Percentiles rank a stretch among this genome's conserved stretches.
Conservation (phyloP, 2,329 filamentous ascomycete species). For the Beauveria sp. region DNA sequence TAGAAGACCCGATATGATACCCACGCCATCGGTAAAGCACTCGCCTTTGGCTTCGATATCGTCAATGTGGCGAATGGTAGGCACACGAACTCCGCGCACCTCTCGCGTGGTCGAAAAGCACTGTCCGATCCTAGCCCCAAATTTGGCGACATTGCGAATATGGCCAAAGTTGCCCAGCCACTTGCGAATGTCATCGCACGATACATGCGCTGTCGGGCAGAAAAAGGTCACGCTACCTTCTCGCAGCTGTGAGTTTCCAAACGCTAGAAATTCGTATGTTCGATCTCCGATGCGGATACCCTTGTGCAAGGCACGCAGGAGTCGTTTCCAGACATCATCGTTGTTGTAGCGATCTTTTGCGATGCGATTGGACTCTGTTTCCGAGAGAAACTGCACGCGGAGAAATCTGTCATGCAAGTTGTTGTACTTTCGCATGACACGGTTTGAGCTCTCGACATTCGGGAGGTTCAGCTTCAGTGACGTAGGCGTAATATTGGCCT, state of each 20-base stretch:
- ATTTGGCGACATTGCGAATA: slow-evolving; percentile 80
- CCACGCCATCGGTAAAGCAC: slow-evolving; percentile 86
- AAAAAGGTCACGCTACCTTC: slow-evolving; percentile 94
- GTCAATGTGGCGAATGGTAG: slow-evolving; percentile 50
- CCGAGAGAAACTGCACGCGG: slow-evolving; percentile 83
- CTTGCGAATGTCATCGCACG: slow-evolving; percentile 66
- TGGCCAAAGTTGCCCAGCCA: slow-evolving; percentile 84
- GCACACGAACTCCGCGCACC: slow-evolving; percentile 56
- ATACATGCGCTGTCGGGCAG: slow-evolving; percentile 57
- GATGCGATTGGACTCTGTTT: slow-evolving; percentile 56
- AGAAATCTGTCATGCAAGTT: slow-evolving; percentile 70
- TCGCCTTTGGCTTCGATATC: slow-evolving; percentile 65
- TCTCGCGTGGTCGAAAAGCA: slow-evolving; percentile 90
- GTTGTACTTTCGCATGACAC: slow-evolving; percentile 69
- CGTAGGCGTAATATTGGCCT: slow-evolving; percentile 75
- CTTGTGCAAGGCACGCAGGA: slow-evolving; percentile 63
- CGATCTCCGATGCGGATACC: slow-evolving; percentile 79
- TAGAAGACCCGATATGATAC: slow-evolving; percentile 77
- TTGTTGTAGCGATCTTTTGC: slow-evolving; percentile 43
- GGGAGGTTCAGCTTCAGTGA: slow-evolving; percentile 73
- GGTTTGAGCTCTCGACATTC: slow-evolving; percentile 77
- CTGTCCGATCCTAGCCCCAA: slow-evolving; percentile 82
- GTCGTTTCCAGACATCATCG: slow-evolving; percentile 65
- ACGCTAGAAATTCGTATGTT: slow-evolving; percentile 83
- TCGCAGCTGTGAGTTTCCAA: slow-evolving; percentile 89